phyloP scores from a whole-genome alignment of 2,329 filamentous ascomycete species.

The Ciborinia camelliae region DNA sequence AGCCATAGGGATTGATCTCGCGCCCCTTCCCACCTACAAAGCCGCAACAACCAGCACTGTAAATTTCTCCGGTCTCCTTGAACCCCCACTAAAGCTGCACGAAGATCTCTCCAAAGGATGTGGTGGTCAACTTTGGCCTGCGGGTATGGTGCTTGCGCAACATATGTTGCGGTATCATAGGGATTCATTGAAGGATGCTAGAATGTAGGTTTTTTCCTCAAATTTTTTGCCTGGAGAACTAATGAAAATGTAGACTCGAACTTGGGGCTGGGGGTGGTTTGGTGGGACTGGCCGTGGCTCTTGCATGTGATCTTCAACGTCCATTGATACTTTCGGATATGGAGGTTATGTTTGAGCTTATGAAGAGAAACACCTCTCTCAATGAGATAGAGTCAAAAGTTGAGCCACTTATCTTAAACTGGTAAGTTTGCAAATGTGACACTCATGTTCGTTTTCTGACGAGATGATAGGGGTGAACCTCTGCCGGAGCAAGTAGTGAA shows the following conservation, averaged over 20 bases:
- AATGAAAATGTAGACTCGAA: slow-evolving; percentile 64
- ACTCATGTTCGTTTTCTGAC: not conserved
- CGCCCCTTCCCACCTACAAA: slow-evolving; percentile 60
- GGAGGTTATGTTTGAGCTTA: slow-evolving; percentile 76
- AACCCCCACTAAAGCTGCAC: slow-evolving; percentile 67
- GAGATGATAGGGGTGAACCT: slow-evolving; percentile 53
- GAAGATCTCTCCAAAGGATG: slow-evolving; percentile 87
- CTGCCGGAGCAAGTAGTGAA: slow-evolving; percentile 51
- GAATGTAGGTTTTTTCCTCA: slow-evolving; percentile 56
- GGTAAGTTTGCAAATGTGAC: slow-evolving; percentile 50
- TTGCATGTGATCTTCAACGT: slow-evolving; percentile 51
- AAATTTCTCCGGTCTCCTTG: slow-evolving; percentile 71
- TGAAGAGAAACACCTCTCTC: slow-evolving; percentile 81
- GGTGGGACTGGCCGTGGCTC: slow-evolving; percentile 64
- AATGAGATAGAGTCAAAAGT: slow-evolving; percentile 67
- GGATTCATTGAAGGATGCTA: slow-evolving; percentile 59
- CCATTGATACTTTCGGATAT: slow-evolving; percentile 85
- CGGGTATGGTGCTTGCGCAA: slow-evolving; percentile 81
- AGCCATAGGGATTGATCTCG: slow-evolving; percentile 50
- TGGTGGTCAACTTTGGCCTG: slow-evolving; percentile 92
- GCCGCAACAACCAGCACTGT: slow-evolving; percentile 49
- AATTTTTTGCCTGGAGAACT: not conserved
- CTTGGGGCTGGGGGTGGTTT: slow-evolving; percentile 89
- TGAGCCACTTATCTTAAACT: slow-evolving; percentile 71
- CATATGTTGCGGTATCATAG: slow-evolving; percentile 77